Evolutionary conservation across 2,329 filamentous ascomycete species (phyloP), one percentile per base, ranked within the genome.

Genomic region (Fusarium sp.): DNA sequence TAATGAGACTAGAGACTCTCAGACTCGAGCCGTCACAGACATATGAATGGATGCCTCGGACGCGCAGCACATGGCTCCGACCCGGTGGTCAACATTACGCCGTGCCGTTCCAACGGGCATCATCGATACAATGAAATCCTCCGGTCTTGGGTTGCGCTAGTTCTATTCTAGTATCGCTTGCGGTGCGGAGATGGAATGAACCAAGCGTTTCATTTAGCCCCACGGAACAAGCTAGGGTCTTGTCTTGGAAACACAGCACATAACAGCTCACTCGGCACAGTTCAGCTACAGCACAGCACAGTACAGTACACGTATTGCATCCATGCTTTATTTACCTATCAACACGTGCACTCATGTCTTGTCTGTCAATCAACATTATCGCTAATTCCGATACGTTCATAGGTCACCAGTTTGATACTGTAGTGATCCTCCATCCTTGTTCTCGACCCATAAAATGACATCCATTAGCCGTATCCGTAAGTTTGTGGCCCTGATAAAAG

Each of bases 371-470:
- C 65, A 47, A 58, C 57, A 72, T 69, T 71, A 65, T 75, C 73
- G 73, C 73, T 75, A 74, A 74, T 74, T 65, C 62, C 67, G 73
- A 71, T 75, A 42, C 51, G 59, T 61, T 61, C 48, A 75, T 71
- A 70, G 71, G 69, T 41, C 54, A 58, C 60, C 29, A 40, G 37
- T 27, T 61, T 32, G 25, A 53, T 34, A 56, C 44, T 54, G 40
- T 30, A 58, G 44, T 55, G 41, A 53, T 47, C 47, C 48, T 58
- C 57, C 61, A 53, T 37, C 56, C 67, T 53, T 42, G 52, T 46
- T 40, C 46, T 42, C 47, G 45, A 41, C 54, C 63, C 56, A 47
- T 42, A 55, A 60, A 58, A 58, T 46, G 32, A 62, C 29, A 45
- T 37, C 37, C 46, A 44, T 42, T 47, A 51, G 22, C 44, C 49